These are phyloP conservation scores for Sordariomycetes sp. DNA, from an alignment of 2,329 filamentous ascomycete genomes.

Conservation along the genomic window DNA sequence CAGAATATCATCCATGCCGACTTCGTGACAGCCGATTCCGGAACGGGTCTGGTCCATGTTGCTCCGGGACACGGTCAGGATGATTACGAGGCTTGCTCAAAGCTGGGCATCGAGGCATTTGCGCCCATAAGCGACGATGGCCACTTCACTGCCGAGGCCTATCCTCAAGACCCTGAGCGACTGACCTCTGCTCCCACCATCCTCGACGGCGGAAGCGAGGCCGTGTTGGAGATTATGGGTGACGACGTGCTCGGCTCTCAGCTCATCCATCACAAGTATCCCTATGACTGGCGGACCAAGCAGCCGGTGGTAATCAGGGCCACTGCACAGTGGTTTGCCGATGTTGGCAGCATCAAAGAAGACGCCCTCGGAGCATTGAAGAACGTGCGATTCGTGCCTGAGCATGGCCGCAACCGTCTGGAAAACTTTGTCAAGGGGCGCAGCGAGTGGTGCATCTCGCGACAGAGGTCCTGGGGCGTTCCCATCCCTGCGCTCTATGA, in stretches of 20 bases:
- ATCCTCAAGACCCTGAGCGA: slow-evolving; percentile 56
- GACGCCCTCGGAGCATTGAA: slow-evolving; percentile 61
- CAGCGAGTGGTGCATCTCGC: slow-evolving; percentile 96
- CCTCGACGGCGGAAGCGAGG: slow-evolving; percentile 57
- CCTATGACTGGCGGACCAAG: slow-evolving; percentile 96
- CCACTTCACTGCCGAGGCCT: slow-evolving; percentile 69
- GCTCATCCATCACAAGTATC: slow-evolving; percentile 81
- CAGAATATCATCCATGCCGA: slow-evolving; percentile 74
- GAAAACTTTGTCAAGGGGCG: slow-evolving; percentile 80
- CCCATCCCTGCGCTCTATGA: slow-evolving; percentile 89
- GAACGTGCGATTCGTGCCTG: slow-evolving; percentile 69
- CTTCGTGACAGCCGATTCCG: slow-evolving; percentile 85
- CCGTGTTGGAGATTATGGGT: slow-evolving; percentile 61
- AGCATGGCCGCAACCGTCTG: slow-evolving; percentile 62
- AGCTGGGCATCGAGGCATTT: slow-evolving; percentile 61
- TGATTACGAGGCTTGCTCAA: slow-evolving; percentile 76
- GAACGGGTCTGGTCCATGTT: slow-evolving; percentile 88
- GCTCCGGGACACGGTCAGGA: slow-evolving; percentile 96
- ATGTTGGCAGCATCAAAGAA: slow-evolving; percentile 75
- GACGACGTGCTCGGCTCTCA: slow-evolving; percentile 60
- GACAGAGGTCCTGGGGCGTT: slow-evolving; percentile 92
- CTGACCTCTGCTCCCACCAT: slow-evolving; percentile 64
- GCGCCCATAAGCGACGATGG: slow-evolving; percentile 81
- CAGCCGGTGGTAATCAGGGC: slow-evolving; percentile 82
- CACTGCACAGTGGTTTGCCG: slow-evolving; percentile 96